phyloP scores from a whole-genome alignment of 345 rosid species.

The Geranium brycei region DNA sequence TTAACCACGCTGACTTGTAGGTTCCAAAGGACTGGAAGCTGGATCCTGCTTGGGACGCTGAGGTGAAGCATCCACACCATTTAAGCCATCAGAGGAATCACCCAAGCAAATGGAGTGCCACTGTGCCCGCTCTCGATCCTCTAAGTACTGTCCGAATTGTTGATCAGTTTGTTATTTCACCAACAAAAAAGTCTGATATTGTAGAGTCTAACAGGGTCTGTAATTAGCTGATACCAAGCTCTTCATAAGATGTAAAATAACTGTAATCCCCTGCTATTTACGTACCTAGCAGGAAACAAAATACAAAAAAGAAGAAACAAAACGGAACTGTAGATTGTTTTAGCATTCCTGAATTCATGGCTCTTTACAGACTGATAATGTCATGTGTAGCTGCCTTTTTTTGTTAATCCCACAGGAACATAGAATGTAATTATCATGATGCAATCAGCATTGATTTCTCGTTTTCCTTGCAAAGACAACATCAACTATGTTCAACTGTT shows the following conservation, averaged over 20 bases:
- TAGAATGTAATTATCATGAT: no score
- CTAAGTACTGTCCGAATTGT: slow-evolving; percentile 57
- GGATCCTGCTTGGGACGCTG: slow-evolving; percentile 68
- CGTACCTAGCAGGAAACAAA: no score
- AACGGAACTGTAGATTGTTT: no score
- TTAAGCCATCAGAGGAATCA: slow-evolving; percentile 43
- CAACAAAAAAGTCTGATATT: slow-evolving; percentile 20
- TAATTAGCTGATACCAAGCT: slow-evolving; percentile 17
- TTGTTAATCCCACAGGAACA: no score
- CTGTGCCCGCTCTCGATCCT: slow-evolving; percentile 48
- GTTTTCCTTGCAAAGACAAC: no score
- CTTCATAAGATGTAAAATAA: not conserved
- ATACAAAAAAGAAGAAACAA: no score
- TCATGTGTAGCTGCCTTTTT: no score
- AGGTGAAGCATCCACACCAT: slow-evolving; percentile 37
- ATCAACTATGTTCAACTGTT: no score
- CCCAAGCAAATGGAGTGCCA: slow-evolving; percentile 88
- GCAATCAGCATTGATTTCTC: no score
- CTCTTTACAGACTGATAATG: no score
- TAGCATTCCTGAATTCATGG: no score
- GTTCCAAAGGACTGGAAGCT: slow-evolving; percentile 92
- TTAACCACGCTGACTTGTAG: slow-evolving; percentile 19
- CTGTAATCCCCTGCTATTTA: not conserved
- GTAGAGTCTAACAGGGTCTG: slow-evolving; percentile 25
- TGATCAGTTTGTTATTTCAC: slow-evolving; percentile 49